These are phyloP conservation scores for Ganoderma leucocontextum DNA, from an alignment of 1,284 basidiomycete species.

Conservation along the genomic window DNA sequence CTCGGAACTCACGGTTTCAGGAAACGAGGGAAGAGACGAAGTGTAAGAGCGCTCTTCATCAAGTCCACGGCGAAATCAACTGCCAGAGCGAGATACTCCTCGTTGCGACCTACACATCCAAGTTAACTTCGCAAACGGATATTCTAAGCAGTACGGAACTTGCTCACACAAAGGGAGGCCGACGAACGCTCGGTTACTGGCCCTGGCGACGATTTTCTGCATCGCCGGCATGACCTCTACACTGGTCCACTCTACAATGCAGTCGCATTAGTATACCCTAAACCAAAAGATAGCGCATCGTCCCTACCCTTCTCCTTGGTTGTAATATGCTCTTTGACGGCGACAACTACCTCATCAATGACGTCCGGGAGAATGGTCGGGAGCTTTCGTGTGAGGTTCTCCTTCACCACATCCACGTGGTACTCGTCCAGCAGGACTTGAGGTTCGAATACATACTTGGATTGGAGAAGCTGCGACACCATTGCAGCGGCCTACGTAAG, in stretches of 20 bases:
- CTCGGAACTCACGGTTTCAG: neutral
- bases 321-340: conserved; percentile 32
- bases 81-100: conserved; percentile 25
- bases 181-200: conserved; percentile 56
- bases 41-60: conserved; percentile 10
- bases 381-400: conserved; percentile 36
- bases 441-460: conserved; percentile 20
- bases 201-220: conserved; percentile 22
- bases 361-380: conserved; percentile 34
- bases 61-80: conserved; percentile 11
- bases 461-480: conserved; percentile 13
- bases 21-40: conserved; percentile 20
- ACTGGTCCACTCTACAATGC: conserved; percentile 16
- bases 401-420: conserved; percentile 37
- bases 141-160: conserved; percentile 33
- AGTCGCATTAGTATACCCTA: neutral
- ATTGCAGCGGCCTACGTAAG: neutral
- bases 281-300: neutral
- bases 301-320: conserved; percentile 11
- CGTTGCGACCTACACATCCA: conserved; percentile 18
- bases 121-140: neutral
- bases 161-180: conserved; percentile 43
- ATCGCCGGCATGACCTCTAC: conserved; percentile 10
- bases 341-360: conserved; percentile 37
- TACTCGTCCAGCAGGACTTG: conserved; percentile 34